A percentile compares a stretch with the other conserved stretches of the same genome.
These are phyloP conservation scores for Allodekkera sacchari DNA, from an alignment of 805 yeast species.

Conservation along the genomic window DNA sequence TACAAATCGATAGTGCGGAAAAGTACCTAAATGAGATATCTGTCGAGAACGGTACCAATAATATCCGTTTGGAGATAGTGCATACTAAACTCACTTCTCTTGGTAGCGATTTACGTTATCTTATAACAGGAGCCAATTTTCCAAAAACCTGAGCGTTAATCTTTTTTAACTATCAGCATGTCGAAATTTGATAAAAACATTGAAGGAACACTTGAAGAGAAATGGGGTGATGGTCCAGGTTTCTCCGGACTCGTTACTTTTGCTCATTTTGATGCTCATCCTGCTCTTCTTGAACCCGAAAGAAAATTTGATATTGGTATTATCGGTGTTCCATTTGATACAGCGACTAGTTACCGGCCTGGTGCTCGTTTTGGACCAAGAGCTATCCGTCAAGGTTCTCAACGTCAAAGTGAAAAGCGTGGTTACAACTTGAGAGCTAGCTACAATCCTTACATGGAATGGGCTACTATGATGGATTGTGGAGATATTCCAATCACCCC, in stretches of 20 bases:
- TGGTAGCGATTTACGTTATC: too few species aligned
- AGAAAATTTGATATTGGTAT: conserved; percentile 38
- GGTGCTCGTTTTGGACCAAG: conserved; percentile 53
- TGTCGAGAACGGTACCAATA: too few species aligned
- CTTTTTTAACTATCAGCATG: too few species aligned
- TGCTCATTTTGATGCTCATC: conserved; percentile 25
- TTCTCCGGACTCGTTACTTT: conserved; percentile 46
- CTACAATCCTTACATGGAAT: conserved; percentile 27
- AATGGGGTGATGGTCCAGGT: too few species aligned
- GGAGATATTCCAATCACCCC: conserved; percentile 53
- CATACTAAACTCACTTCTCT: too few species aligned
- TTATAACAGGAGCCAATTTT: too few species aligned
- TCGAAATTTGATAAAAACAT: too few species aligned
- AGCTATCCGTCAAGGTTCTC: conserved; percentile 36
- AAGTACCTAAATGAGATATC: too few species aligned
- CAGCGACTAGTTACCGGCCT: conserved; percentile 44
- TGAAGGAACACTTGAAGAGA: too few species aligned
- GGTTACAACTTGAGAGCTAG: conserved; percentile 53
- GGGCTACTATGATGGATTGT: conserved; percentile 39
- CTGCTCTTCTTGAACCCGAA: background rate
- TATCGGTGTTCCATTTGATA: conserved; percentile 50
- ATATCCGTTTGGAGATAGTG: too few species aligned
- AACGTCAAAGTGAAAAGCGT: conserved; percentile 51
- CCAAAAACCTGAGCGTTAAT: too few species aligned
- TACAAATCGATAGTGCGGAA: too few species aligned